Evolutionary conservation across 1,284 basidiomycete species (phyloP), one percentile per base, ranked within the genome.

Genomic region (Trichosporon faecale): DNA sequence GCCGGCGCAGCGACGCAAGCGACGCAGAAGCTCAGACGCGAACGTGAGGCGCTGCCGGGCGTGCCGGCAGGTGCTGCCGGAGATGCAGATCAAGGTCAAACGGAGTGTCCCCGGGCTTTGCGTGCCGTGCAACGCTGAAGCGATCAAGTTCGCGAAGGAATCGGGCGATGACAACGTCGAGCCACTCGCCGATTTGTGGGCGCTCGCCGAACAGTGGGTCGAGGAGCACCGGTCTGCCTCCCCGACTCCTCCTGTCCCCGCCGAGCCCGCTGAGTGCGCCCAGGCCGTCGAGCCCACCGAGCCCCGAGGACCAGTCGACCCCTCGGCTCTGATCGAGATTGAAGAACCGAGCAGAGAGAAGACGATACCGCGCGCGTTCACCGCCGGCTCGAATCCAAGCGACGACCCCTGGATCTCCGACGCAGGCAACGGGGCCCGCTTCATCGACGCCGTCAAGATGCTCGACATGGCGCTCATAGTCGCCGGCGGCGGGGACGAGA

Each of bases 391-490:
- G 7, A 1, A 3, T 23, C 12, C 9, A 27, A 25, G 12, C 11
- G 12, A 14, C 27, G n/a, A 52, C 14, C 57, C 61, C 63, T 23
- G 52, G 60, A 40, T 18, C 55, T 68, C 29, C 77, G 73, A 76
- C 27, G 67, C 27, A 1, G 27, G 16, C 29, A 7, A 61, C 27
- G 57, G 57, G 18, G 27, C 57, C 5, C 27, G 29, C 18, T 61
- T 31, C 57, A 33, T 61, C 29, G 69, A 74, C 1, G 67, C 71
- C 3, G 86, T 96, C 44, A 83, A 85, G 5, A 83, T 85, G 14
- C 84, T 98, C 33, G 95, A 98, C 78, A 86, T 86, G 75, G 90
- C 91, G 0, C 90, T 96, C 73, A 90, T 98, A 74, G 86, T 96
- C 60, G 91, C 94, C 8, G 95, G 94, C 0, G 89, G 90, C 0